These are phyloP conservation scores for Chenopodium berlandieri DNA, from an alignment of 148 eudicot genomes.

Conservation along the genomic window DNA sequence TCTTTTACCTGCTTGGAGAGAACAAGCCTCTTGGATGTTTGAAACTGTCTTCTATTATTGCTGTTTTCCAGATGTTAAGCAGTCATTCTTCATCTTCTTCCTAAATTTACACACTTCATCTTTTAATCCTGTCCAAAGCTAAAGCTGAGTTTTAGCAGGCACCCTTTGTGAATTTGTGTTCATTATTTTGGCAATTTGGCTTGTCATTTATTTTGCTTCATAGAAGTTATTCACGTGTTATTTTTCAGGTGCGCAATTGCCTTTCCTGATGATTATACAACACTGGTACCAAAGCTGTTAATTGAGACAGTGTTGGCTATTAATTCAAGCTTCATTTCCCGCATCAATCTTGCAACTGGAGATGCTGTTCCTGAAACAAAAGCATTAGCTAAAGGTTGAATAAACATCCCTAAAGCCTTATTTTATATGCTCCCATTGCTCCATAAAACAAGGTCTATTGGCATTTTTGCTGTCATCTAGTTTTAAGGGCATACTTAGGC, in stretches of 20 bases:
- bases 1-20: too few relatives aligned
- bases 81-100: not conserved
- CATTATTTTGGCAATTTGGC: not conserved
- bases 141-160: not conserved
- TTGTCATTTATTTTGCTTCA: not conserved
- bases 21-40: too few relatives aligned
- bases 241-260: constrained; percentile 76
- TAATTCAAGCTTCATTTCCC: constrained; percentile 71
- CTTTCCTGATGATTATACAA: constrained; percentile 88
- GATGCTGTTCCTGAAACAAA: constrained; percentile 91
- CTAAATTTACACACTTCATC: too few relatives aligned
- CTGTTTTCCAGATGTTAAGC: too few relatives aligned
- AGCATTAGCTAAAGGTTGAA: constrained; percentile 78
- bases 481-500: not conserved
- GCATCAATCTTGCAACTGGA: constrained; percentile 84
- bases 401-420: constrained; percentile 4
- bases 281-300: constrained; percentile 80
- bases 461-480: not conserved
- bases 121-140: too few relatives aligned
- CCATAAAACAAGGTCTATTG: not conserved
- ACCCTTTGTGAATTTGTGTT: not conserved
- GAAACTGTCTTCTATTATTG: too few relatives aligned
- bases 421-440: not conserved
- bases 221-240: constrained; percentile 5
- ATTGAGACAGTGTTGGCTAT: constrained; percentile 61